Conservation (phyloP, 2,329 filamentous ascomycete species). For the Aspergillus calidoustus region DNA sequence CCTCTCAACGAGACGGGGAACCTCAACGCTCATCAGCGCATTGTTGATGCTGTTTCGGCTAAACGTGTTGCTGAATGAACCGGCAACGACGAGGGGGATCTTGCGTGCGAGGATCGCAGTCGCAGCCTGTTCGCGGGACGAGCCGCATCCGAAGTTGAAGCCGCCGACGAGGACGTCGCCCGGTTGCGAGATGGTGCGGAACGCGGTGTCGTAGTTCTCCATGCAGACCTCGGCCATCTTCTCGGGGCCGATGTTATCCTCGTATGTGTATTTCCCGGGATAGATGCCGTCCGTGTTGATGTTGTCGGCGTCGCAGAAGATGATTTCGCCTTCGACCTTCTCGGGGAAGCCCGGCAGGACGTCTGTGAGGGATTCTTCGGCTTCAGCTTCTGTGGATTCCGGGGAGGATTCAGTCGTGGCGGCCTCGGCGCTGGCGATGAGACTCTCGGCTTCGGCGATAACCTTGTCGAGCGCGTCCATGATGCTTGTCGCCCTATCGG, state of each 20-base stretch:
- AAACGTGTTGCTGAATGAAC: conserved; percentile 47
- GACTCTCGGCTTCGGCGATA: conserved; percentile 67
- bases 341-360: conserved; percentile 87
- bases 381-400: conserved; percentile 20
- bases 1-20: conserved; percentile 42
- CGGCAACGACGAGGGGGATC: conserved; percentile 44
- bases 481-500: conserved; percentile 68
- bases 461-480: conserved; percentile 74
- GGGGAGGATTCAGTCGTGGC: conserved; percentile 18
- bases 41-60: conserved; percentile 49
- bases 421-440: conserved; percentile 23
- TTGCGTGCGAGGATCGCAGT: conserved; percentile 63
- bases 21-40: conserved; percentile 46
- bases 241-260: conserved; percentile 75
- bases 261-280: conserved; percentile 89
- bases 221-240: conserved; percentile 90
- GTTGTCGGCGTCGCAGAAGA: conserved; percentile 85
- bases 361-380: conserved; percentile 56
- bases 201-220: conserved; percentile 86
- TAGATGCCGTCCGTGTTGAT: conserved; percentile 94
- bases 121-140: conserved; percentile 82
- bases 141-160: conserved; percentile 87
- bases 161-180: conserved; percentile 84
- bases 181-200: conserved; percentile 64
- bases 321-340: conserved; percentile 80